Evolutionary conservation across 1,284 basidiomycete genomes (phyloP).

Genomic region (Coniophora puteana): DNA sequence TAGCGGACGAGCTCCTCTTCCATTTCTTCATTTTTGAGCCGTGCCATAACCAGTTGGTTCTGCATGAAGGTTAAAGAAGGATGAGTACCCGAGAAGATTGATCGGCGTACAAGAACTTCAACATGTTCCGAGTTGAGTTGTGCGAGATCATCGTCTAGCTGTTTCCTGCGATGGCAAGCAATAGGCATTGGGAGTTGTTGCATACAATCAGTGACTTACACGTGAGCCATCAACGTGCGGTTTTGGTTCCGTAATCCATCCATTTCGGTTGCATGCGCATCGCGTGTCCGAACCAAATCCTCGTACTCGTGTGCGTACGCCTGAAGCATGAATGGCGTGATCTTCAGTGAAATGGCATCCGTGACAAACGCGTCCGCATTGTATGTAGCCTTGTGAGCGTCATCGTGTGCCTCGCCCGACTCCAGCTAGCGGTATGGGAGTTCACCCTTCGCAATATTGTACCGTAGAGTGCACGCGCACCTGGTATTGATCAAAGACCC

Average conservation of each 20-base stretch:
- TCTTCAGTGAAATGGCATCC: conserved; percentile 78
- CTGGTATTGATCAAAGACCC: conserved; percentile 81
- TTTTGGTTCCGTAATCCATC: conserved; percentile 80
- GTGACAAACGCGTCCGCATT: conserved; percentile 79
- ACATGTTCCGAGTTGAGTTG: conserved; percentile 82
- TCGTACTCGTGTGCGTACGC: conserved; percentile 86
- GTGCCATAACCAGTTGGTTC: conserved; percentile 86
- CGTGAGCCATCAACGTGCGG: conserved; percentile 70
- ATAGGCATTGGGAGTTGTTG: conserved; percentile 5
- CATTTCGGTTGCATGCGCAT: conserved; percentile 78
- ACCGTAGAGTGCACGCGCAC: conserved; percentile 28
- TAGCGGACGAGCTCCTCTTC: conserved; percentile 90
- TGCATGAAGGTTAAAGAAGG: conserved; percentile 30
- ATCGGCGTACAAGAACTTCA: conserved; percentile 57
- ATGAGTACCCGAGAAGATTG: background rate
- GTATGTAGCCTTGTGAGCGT: conserved; percentile 37
- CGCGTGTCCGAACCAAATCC: conserved; percentile 62
- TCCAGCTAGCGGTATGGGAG: conserved; percentile 22
- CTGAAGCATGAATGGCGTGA: conserved; percentile 92
- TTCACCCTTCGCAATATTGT: conserved; percentile 2
- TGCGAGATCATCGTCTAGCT: conserved; percentile 71
- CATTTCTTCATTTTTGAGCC: conserved; percentile 85
- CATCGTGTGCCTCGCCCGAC: conserved; percentile 25
- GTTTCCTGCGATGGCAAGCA: conserved; percentile 49
- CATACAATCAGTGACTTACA: conserved; percentile 49